Evolutionary conservation across 208 protist species (phyloP), one percentile per base, ranked within the genome.

Genomic region (Leptomonas pyrrhocoris): DNA sequence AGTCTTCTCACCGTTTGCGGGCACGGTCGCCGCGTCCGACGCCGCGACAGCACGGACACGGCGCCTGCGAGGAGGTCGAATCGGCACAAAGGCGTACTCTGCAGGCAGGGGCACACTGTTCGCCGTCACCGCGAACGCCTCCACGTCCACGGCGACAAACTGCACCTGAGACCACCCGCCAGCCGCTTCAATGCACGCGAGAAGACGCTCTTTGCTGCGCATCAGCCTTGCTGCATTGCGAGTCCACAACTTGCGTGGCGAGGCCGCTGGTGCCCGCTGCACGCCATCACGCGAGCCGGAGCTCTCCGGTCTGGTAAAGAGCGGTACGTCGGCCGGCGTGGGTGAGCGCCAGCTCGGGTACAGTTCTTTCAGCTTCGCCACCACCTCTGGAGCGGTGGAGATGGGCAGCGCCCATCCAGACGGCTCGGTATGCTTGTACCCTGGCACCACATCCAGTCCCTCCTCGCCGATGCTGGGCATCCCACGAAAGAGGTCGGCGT

Each of bases 121-220:
- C 36, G 21, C 30, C 0, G 27, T 28, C 23, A 88, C 65, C 13
- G 69, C 28, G 15, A 67, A 74, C 2, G 82, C 80, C 62, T 90
- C 84, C 40, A 83, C 76, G 43, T 90, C 88, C 6, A 90, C 15
- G 13, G 78, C 75, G 15, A 91, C 83, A 56, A 90, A 86, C 9
- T 66, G 28, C 13, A 79, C 79, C 0, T 58, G 45, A 6, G 16
- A 15, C 67, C 80, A 77, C 27, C 85, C 88, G 6, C 84, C 81
- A 7, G 81, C 78, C 18, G 16, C 69, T 34, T 48, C 53, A 3
- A 91, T 63, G 46, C 58, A 49, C 13, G 30, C 2, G 27, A 79
- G 51, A 31, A 89, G 61, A 18, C 57, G 48, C 18, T 80, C 73
- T 12, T 50, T 61, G 74, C 66, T 83, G 21, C 23, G 31, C 77